Percentiles rank a stretch among this genome's conserved stretches.
These are phyloP conservation scores for Camelina hispida DNA, from an alignment of 345 rosid species.

Conservation along the genomic window DNA sequence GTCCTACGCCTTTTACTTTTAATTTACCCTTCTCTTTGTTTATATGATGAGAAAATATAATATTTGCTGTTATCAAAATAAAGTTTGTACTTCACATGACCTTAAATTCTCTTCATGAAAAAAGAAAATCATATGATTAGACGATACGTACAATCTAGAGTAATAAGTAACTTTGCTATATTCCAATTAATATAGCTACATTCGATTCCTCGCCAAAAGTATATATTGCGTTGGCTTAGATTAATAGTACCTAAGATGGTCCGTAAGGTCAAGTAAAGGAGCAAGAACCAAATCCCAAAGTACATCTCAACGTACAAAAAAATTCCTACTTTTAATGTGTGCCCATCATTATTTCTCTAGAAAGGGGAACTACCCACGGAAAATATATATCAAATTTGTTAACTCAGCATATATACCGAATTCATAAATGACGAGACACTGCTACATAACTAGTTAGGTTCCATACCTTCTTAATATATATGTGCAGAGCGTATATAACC, in stretches of 20 bases:
- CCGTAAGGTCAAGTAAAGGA: conserved; percentile 25
- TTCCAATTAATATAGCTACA: conserved; percentile 9
- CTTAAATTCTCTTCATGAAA: background rate
- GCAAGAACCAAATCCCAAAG: conserved; percentile 33
- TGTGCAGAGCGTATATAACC: too few relatives aligned
- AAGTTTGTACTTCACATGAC: background rate
- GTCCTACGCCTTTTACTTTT: conserved; percentile 7
- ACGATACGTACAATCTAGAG: background rate
- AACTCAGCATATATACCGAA: too few relatives aligned
- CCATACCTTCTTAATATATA: too few relatives aligned
- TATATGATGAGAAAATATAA: background rate
- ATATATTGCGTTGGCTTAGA: conserved; percentile 8
- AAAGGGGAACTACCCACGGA: conserved; percentile 11
- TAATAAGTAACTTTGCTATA: background rate
- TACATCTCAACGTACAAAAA: conserved; percentile 29
- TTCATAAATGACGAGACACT: too few relatives aligned
- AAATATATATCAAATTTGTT: too few relatives aligned
- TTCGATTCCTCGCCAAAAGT: conserved; percentile 27
- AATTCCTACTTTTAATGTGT: background rate
- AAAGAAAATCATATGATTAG: background rate
- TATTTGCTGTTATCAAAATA: background rate
- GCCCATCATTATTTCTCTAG: conserved; percentile 20
- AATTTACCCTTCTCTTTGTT: background rate
- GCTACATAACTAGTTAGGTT: too few relatives aligned
- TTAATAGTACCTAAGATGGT: conserved; percentile 15